Base-by-base conservation (phyloP, 441 rosid species). In the Populus tomentosa region DNA sequence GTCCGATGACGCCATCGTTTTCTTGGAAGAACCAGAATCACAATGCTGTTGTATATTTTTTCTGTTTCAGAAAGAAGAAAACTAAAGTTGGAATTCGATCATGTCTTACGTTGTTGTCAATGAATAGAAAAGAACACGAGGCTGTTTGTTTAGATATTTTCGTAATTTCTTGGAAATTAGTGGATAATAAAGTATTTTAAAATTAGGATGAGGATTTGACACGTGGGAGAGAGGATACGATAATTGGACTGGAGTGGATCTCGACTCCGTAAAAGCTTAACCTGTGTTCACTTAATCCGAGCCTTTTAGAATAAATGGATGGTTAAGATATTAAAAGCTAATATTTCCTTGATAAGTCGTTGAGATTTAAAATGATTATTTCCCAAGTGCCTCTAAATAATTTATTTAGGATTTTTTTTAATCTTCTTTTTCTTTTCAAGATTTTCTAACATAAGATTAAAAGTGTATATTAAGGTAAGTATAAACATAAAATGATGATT, bases 1-100 rank as follows among this genome's bases (percentile, higher is more conserved):
- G 77, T 89, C 97, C 84, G 92, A 85, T 35, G 95, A 82, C 80
- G 98, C 87, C 89, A 89, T 90, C 77, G 67, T 76, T 26, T 63
- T 36, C 56, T n/a, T 50, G 72, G 40, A 21, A 16, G 26, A 21
- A 33, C 26, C 68, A 24, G 33, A 64, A 64, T 64, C 32, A 26
- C 67, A 64, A 14, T 64, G n/a, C 30, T 40, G 73, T 11, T 26
- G 30, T 2, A 10, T 40, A 50, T 16, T 50, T 50, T 14, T 46
- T 46, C 5, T 50, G 7, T 53, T 53, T 53, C 21, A 53, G 21
- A 42, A 40, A 10, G 46, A 69, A 69, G 61, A 4, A 40, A 24
- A 42, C 23, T 67, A 65, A 7, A 33, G 61, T 28, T 72, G 24
- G 42, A 59, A 24, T 71, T 78, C 32, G 73, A 79, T 79, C 69